Conservation (phyloP, 192 early-diverging fungal species). For the Entomortierella chlamydospora region DNA sequence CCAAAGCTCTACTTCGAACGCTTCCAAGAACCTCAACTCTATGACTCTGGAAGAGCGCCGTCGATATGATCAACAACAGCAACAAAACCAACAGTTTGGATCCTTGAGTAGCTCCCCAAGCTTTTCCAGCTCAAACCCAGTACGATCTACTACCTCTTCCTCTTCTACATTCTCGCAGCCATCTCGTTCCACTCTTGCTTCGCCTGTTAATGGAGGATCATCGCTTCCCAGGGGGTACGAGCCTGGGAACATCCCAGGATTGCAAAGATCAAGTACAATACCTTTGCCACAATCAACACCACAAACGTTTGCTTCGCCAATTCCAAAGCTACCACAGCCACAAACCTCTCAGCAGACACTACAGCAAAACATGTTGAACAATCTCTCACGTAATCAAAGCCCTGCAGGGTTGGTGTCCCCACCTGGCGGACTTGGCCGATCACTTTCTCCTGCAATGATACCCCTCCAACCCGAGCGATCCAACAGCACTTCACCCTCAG, state of each 20-base stretch:
- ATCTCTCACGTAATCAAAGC: slow-evolving; percentile 21
- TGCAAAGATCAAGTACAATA: neutral
- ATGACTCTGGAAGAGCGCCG: slow-evolving; percentile 45
- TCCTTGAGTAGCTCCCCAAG: slow-evolving; percentile 17
- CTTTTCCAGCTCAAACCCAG: neutral
- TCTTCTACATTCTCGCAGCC: slow-evolving; percentile 14
- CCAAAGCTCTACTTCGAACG: slow-evolving; percentile 3
- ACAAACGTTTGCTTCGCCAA: slow-evolving; percentile 18
- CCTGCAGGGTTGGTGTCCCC: slow-evolving; percentile 27
- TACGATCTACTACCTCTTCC: neutral
- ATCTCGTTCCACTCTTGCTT: neutral
- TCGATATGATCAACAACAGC: slow-evolving; percentile 44
- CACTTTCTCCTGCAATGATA: slow-evolving; percentile 36
- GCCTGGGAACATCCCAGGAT: slow-evolving; percentile 18
- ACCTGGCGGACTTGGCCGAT: slow-evolving; percentile 34
- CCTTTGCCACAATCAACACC: slow-evolving; percentile 6
- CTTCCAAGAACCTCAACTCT: slow-evolving; percentile 26
- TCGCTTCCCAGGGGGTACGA: slow-evolving; percentile 16
- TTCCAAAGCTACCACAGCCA: slow-evolving; percentile 21
- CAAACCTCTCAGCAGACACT: neutral
- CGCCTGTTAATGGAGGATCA: slow-evolving; percentile 1
- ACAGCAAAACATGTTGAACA: slow-evolving; percentile 1
- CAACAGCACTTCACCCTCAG: slow-evolving; percentile 25
- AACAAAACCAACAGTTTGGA: slow-evolving; percentile 10
- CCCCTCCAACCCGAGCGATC: slow-evolving; percentile 39